Evolutionary conservation across 768 basidiomycete species (phyloP), one percentile per base, ranked within the genome.

Genomic region (Pleurotus sapidus): DNA sequence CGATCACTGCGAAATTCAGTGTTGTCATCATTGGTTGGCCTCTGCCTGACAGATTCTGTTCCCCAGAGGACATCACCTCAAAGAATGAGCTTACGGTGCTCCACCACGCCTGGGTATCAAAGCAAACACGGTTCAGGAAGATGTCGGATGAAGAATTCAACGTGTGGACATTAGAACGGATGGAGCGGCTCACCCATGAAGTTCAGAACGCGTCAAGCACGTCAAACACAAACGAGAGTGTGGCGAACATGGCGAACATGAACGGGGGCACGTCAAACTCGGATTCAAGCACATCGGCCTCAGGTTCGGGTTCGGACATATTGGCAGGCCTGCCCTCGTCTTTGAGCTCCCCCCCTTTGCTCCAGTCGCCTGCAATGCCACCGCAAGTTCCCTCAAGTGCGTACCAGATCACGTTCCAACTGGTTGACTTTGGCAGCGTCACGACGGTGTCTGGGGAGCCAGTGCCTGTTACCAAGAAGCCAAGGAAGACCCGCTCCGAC

Each of bases 21-120:
- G 55, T 67, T 17, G 51, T 64, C 34, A 7, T 61, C 40, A 59
- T 63, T 37, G 54, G 50, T 46, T 67, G 66, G 66, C 66, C 65
- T 4, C 59, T 64, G 9, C 14, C 23, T 5, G 40, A 43, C 15
- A 43, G 49, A 8, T 63, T 67, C 59, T 39, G 20, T 8, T 30
- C 47, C 11, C 66, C 65, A 0, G 50, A 61, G 14, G 27, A 42
- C 7, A 45, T 67, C n/a, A 49, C 25, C 12, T 59, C 57, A 7
- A 51, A 46, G 18, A 46, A 53, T 5, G 66, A 65, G 34, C 40
- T 65, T 4, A 39, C 57, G 6, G 25, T 60, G 2, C 48, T 62
- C 4, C 58, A 48, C 12, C 39, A 58, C 24, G 57, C 64, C 2
- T 67, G 60, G 60, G 40, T 58, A 24, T 40, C 60, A 3, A 60